Base-by-base conservation (phyloP, 2,329 filamentous ascomycete genomes). In the Raffaelea deltoideospora region DNA sequence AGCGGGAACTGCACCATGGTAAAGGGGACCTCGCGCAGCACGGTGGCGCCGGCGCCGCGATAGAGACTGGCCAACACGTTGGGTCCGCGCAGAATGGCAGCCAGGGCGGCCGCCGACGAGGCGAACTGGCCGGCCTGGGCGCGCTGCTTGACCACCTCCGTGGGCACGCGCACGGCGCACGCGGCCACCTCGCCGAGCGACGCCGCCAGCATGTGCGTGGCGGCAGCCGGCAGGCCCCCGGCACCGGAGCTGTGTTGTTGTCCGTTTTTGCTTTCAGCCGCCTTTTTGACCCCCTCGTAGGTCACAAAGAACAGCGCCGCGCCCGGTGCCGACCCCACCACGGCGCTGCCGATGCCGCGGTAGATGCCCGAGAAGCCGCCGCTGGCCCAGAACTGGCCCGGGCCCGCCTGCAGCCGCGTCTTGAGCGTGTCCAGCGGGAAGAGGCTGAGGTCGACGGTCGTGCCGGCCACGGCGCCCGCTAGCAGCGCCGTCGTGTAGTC, bases 401-500 rank as follows among this genome's bases (percentile, higher is more conserved):
- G 42, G 15, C 45, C 72, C 44, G 86, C 85, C 63, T 98, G 90
- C 7, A 98, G 83, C 14, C 90, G 86, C 31, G 92, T 98, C 64
- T 98, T 98, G 54, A 98, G 78, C 0, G 90, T 98, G 70, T 98
- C 92, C 67, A 98, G 85, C 1, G 90, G 90, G 65, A 83, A 98
- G 53, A 98, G 83, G 38, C 86, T 86, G 51, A 94, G 78, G 71
- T 98, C 90, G 58, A 96, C 90, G 13, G 87, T 93, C 33, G 90
- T 90, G 53, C 90, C 90, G 47, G 90, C 90, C 47, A 95, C 65
- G 52, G 78, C 90, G 57, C 90, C 90, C 48, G 90, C 85, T 67
- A 78, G 56, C 49, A 79, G 72, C 51, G 74, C 71, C 20, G 69
- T 66, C 37, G 66, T 65, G 63, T 75, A 77, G 50, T 64, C 53